These are phyloP conservation scores for Camellia sinensis DNA, from an alignment of 148 eudicot species.

Conservation along the genomic window DNA sequence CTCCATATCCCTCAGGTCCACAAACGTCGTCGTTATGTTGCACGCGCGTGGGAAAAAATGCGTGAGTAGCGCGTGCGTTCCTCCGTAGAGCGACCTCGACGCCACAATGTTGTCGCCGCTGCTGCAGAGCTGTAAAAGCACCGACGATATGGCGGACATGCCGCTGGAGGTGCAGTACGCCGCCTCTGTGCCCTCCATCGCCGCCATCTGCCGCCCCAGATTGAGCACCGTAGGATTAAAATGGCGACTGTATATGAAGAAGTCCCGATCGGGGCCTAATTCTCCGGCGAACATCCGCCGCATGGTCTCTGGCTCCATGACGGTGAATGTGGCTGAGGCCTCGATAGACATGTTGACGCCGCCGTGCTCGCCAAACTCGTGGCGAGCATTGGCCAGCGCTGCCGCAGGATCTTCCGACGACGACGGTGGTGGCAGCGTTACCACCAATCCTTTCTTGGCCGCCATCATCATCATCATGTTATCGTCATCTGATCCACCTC, in stretches of 20 bases:
- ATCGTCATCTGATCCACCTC: slow-evolving; percentile 28
- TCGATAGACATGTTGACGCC: slow-evolving; percentile 99
- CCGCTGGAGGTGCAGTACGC: slow-evolving; percentile 97
- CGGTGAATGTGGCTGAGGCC: slow-evolving; percentile 96
- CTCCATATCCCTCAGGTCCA: slow-evolving; percentile 51
- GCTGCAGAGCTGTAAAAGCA: slow-evolving; percentile 72
- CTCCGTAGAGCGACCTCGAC: slow-evolving; percentile 71
- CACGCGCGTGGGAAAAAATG: slow-evolving; percentile 76
- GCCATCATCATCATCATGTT: slow-evolving; percentile 24
- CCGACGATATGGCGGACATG: slow-evolving; percentile 88
- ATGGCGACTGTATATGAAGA: slow-evolving; percentile 88
- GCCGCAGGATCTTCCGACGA: slow-evolving; percentile 54
- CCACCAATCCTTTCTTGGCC: slow-evolving; percentile 20
- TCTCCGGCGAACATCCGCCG: slow-evolving; percentile 77
- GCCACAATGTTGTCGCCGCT: slow-evolving; percentile 83
- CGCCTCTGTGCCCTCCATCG: slow-evolving; percentile 90
- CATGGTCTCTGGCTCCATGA: slow-evolving; percentile 95
- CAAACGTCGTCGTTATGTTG: slow-evolving; percentile 71
- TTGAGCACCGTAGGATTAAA: slow-evolving; percentile 88
- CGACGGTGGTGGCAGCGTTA: background rate
- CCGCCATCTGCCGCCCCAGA: slow-evolving; percentile 90
- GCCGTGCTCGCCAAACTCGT: slow-evolving; percentile 96
- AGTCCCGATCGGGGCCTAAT: slow-evolving; percentile 80
- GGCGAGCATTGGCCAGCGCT: slow-evolving; percentile 60
- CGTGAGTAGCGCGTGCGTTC: slow-evolving; percentile 78